These are phyloP conservation scores for Lodderomyces beijingensis DNA, from an alignment of 1,139 yeast species.

Conservation along the genomic window DNA sequence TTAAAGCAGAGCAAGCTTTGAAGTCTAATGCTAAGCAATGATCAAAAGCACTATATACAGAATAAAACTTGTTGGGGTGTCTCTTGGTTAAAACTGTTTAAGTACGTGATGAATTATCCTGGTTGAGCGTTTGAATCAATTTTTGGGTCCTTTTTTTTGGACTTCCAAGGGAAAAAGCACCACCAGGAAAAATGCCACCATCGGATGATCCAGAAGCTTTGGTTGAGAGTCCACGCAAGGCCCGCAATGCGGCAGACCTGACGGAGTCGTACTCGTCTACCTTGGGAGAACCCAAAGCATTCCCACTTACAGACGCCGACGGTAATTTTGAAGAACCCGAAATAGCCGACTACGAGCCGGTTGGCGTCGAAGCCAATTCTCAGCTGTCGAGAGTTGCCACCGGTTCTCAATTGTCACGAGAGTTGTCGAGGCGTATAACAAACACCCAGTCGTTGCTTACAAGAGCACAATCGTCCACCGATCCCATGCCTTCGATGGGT, in stretches of 20 bases:
- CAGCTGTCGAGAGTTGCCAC: background rate
- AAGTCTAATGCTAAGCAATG: too few relatives aligned
- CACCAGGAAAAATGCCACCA: too few relatives aligned
- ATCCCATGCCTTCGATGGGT: conserved; percentile 39
- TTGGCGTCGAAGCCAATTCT: background rate
- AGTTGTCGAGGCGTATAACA: conserved; percentile 28
- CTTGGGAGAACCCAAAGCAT: too few relatives aligned
- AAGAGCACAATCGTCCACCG: conserved; percentile 15
- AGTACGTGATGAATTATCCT: too few relatives aligned
- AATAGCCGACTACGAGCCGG: background rate
- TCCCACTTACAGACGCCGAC: background rate
- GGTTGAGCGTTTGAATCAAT: too few relatives aligned
- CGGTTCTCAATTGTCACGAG: conserved; percentile 18
- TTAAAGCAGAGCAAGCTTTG: too few relatives aligned
- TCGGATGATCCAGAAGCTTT: too few relatives aligned
- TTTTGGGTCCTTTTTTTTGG: background rate
- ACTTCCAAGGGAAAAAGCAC: background rate
- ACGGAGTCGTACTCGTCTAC: too few relatives aligned
- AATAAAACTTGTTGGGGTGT: too few relatives aligned
- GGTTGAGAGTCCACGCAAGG: conserved; percentile 1
- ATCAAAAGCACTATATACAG: too few relatives aligned
- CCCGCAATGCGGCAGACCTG: background rate
- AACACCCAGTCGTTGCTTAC: conserved; percentile 38
- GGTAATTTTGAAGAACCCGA: background rate
- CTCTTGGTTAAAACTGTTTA: too few relatives aligned